Evolutionary conservation across 306 rosid genomes (phyloP).

Genomic region (barrel medic (Medicago truncatula)): MtrunA17r5.0-ANR NC_053049.1:8021001-8021500

Average conservation of each 20-base stretch:
- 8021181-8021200: conserved; percentile 65
- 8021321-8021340: background rate
- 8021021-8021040: conserved; percentile 55
- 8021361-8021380: conserved; percentile 11
- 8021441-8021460: too few species aligned
- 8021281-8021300: background rate
- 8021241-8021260: conserved; percentile 58
- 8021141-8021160: conserved; percentile 61
- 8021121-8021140: conserved; percentile 49
- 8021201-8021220: conserved; percentile 69
- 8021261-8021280: background rate
- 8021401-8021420: too few species aligned
- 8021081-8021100: conserved; percentile 68
- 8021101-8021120: conserved; percentile 63
- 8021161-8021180: conserved; percentile 67
- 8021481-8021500: too few species aligned
- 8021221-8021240: conserved; percentile 66
- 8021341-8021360: background rate
- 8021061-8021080: conserved; percentile 63
- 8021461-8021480: too few species aligned
- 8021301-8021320: background rate
- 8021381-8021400: background rate
- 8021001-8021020: conserved; percentile 63
- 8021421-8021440: too few species aligned
- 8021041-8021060: conserved; percentile 72